Base-by-base conservation (phyloP, 2,329 filamentous ascomycete genomes). In the Trichoderma koningiopsis region DNA sequence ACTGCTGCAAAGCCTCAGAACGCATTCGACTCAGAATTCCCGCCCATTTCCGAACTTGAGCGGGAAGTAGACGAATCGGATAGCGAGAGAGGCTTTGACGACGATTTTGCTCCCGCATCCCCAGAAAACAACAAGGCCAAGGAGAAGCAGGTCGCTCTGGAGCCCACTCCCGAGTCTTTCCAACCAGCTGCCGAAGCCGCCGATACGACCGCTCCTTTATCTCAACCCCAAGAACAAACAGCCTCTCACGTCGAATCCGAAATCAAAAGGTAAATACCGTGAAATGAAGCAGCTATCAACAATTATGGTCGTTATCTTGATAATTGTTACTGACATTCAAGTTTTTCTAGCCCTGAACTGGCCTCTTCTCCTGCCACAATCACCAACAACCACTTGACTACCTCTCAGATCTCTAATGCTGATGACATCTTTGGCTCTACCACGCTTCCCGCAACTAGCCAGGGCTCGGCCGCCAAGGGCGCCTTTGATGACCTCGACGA, bases 31-130 rank as follows among this genome's bases (percentile, higher is more conserved):
- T 86, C 88, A 27, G 96, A 98, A 77, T 98, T 98, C 77, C 96
- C 96, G 37, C 96, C 95, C 0, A 97, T 98, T 70, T 90, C 91
- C n/a, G 93, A 95, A 77, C 82, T 97, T 69, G 91, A 92, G 71
- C 86, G 89, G 35, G 92, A 95, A 29, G 91, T 96, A n/a, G 94
- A 92, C 35, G 93, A 96, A 70, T 91, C 90, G 35, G 91, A 89
- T 67, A 92, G 88, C 70, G 92, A 93, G 59, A 87, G 88, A 60
- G 93, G 94, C 0, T 98, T 98, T 76, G 95, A 96, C 61, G 96
- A 99, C 77, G 91, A 97, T 79, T 98, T 98, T 77, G 90, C 92
- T 0, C 89, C 92, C 16, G 86, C 87, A 2, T 86, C 86, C 5
- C 83, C 84, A 29, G 76, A 78, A 31, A 73, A 77, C 35, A 84